Evolutionary conservation across 176 grass and related monocot species (phyloP).

Genomic region (Paspalum vaginatum): DNA sequence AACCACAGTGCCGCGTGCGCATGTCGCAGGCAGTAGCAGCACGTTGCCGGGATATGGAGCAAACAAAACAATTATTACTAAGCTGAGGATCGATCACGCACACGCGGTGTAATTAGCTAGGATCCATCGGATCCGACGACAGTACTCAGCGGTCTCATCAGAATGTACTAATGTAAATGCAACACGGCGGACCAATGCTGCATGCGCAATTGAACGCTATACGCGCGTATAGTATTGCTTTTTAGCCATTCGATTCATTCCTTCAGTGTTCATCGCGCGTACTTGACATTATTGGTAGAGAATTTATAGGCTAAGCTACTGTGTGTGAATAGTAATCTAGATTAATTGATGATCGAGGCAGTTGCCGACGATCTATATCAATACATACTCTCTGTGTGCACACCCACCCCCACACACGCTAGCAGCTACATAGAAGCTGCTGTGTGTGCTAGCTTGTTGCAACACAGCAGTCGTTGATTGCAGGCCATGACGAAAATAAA

Average conservation of each 20-base stretch:
- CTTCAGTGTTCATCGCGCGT: too few species aligned
- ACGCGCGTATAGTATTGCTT: neutral
- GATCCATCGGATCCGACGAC: neutral
- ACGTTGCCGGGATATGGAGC: neutral
- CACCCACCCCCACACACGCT: neutral
- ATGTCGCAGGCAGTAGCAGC: neutral
- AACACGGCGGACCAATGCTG: too few species aligned
- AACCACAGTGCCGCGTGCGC: neutral
- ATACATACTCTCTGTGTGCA: neutral
- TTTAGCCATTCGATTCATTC: neutral
- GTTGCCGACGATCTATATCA: neutral
- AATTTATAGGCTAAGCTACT: neutral
- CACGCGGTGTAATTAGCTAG: neutral
- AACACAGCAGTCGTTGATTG: neutral
- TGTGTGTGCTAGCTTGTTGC: conserved; percentile 1
- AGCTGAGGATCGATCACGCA: neutral
- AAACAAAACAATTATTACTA: neutral
- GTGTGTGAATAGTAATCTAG: neutral
- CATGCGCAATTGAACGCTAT: neutral
- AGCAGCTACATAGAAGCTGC: neutral
- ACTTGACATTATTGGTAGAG: neutral
- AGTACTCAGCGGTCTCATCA: too few species aligned
- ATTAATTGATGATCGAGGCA: too few species aligned
- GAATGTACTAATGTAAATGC: too few species aligned
- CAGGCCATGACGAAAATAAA: neutral